Evolutionary conservation across 768 basidiomycete genomes (phyloP).

Genomic region (Termitomyces sp.): DNA sequence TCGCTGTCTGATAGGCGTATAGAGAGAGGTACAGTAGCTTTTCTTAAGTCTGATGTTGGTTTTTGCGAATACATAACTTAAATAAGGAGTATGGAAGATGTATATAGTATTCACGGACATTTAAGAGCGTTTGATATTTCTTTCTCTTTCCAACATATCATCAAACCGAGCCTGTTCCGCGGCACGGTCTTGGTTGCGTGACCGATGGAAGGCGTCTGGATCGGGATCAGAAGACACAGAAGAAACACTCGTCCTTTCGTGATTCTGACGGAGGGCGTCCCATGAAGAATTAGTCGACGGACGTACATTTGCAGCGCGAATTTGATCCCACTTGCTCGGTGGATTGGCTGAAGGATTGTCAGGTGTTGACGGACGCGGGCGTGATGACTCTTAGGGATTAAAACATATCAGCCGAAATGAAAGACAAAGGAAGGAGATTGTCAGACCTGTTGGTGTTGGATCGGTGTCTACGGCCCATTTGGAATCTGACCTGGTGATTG

Average conservation of each 20-base stretch:
- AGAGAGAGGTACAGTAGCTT: slow-evolving; percentile 2
- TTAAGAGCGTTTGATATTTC: slow-evolving; percentile 26
- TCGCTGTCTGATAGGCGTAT: slow-evolving; percentile 16
- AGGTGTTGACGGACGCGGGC: slow-evolving; percentile 9
- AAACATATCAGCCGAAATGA: neutral
- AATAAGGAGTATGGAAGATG: neutral
- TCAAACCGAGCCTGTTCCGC: slow-evolving; percentile 54
- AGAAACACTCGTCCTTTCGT: slow-evolving; percentile 34
- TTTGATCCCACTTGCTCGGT: slow-evolving; percentile 58
- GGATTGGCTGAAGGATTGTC: slow-evolving; percentile 13
- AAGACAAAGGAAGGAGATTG: neutral
- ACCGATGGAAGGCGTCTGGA: slow-evolving; percentile 3
- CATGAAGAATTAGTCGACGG: slow-evolving; percentile 49
- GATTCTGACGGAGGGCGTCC: slow-evolving; percentile 61
- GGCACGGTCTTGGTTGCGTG: slow-evolving; percentile 27
- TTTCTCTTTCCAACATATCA: slow-evolving; percentile 53
- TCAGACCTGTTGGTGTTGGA: slow-evolving; percentile 3
- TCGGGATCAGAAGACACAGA: slow-evolving; percentile 3
- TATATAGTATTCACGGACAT: slow-evolving; percentile 5
- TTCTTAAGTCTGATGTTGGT: neutral
- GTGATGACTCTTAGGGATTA: slow-evolving; percentile 4
- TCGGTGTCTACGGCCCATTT: slow-evolving; percentile 12
- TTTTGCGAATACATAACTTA: neutral
- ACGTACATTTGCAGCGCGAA: slow-evolving; percentile 48
- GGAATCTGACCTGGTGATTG: slow-evolving; percentile 13